Base-by-base conservation (phyloP, 768 basidiomycete species). In the Mycena epipterygia region DNA sequence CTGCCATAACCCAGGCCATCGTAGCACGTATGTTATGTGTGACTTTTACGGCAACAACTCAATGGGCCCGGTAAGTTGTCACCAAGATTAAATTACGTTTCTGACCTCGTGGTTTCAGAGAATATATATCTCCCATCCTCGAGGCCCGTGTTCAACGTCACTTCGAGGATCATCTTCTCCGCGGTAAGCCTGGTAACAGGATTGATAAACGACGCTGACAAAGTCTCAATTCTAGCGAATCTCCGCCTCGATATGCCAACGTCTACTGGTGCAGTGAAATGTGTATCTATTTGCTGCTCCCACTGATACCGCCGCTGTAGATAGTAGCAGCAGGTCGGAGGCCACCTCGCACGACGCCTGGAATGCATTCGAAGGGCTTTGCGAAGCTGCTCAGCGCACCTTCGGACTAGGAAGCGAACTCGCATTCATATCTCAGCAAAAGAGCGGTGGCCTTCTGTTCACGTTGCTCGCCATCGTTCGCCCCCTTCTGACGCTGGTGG, bases 181-280 rank as follows among this genome's bases (percentile, higher is more conserved):
- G 53, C 0, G 64, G 70, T 67, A 51, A 55, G 56, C 27, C 27
- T 25, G 19, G 16, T 27, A 30, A 29, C 21, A 19, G 17, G 21
- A 6, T 14, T 19, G 16, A 41, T n/a, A n/a, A 16, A 2, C n/a
- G 2, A 39, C 27, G 17, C 30, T 37, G 32, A 29, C 33, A 14
- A 57, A n/a, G n/a, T 21, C 4, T 13, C 5, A 7, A 7, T 23
- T 21, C 3, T 53, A 73, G 72, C 67, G 2, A 55, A 66, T 13
- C 68, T 73, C 3, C 67, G 63, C 6, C 64, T 69, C 30, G 72
- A 73, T 27, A 61, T 73, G 42, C 67, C 72, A 4, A 73, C 72
- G 2, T 55, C 68, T 12, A 11, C 53, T 23, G 72, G 72, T 62
- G 25, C 9, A 1, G 4, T 7, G 5, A 11, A n/a, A n/a, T n/a